Evolutionary conservation across 1,284 basidiomycete species (phyloP).

Genomic region (Ganoderma boninense): DNA sequence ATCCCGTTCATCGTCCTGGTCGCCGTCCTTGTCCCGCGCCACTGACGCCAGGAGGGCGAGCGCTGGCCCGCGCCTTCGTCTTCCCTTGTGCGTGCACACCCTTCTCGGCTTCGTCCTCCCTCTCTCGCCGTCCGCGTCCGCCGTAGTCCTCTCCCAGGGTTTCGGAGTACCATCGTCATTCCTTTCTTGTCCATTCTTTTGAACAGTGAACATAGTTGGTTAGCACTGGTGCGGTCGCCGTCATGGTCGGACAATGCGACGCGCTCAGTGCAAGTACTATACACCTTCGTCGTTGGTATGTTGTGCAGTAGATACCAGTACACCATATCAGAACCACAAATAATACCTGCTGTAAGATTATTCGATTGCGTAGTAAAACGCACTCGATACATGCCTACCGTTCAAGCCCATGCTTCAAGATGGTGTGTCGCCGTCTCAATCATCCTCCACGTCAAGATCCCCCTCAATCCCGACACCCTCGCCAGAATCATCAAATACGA

Average conservation of each 20-base stretch:
- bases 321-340: slow-evolving; percentile 27
- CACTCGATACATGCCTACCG: neutral
- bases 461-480: slow-evolving; percentile 75
- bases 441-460: slow-evolving; percentile 77
- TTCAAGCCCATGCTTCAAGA: neutral
- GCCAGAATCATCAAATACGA: slow-evolving; percentile 70
- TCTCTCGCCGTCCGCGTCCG: neutral
- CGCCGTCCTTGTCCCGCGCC: slow-evolving; percentile 63
- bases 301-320: slow-evolving; percentile 33
- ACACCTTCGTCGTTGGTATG: slow-evolving; percentile 27
- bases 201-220: slow-evolving; percentile 26
- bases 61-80: slow-evolving; percentile 10
- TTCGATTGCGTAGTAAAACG: neutral
- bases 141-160: slow-evolving; percentile 13
- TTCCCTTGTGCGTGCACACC: slow-evolving; percentile 8
- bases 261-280: slow-evolving; percentile 21
- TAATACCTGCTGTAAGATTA: slow-evolving; percentile 23
- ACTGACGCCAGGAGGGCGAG: slow-evolving; percentile 17
- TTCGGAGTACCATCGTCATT: slow-evolving; percentile 24
- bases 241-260: slow-evolving; percentile 26
- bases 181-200: slow-evolving; percentile 33
- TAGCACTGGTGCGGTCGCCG: slow-evolving; percentile 7
- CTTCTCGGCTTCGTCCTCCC: neutral
- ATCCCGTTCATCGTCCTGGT: slow-evolving; percentile 78
- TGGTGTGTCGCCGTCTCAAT: slow-evolving; percentile 48